Evolutionary conservation across 148 eudicot genomes (phyloP).

Genomic region (Spergularia marina): DNA sequence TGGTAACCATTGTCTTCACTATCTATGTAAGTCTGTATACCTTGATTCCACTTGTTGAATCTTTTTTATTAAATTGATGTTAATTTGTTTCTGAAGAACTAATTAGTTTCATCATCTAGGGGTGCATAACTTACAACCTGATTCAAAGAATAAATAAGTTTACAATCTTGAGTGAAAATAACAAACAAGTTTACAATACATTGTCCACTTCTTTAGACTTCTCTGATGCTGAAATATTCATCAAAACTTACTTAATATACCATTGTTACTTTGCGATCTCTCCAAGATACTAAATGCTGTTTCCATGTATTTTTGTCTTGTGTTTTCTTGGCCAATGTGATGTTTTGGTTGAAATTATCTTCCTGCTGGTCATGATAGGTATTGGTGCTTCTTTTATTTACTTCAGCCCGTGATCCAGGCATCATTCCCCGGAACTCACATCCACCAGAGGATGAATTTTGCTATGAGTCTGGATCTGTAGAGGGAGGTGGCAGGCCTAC

Average conservation of each 20-base stretch:
- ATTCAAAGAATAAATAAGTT: neutral
- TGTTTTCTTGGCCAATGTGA: constrained; percentile 5
- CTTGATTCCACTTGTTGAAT: neutral
- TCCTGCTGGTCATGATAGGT: constrained; percentile 35
- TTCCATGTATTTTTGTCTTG: neutral
- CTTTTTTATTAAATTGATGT: neutral
- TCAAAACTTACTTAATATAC: neutral
- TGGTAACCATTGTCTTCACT: constrained; percentile 50
- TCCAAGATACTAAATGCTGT: neutral
- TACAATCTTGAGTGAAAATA: neutral
- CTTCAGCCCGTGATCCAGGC: constrained; percentile 67
- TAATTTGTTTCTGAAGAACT: neutral
- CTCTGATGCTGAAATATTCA: neutral
- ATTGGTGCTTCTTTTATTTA: constrained; percentile 49
- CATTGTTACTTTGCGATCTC: neutral
- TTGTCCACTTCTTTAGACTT: neutral
- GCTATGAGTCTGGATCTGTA: constrained; percentile 39
- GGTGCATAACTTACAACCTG: neutral
- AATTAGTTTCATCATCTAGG: neutral
- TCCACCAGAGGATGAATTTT: constrained; percentile 59
- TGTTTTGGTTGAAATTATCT: constrained; percentile 21
- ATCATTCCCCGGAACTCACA: constrained; percentile 58
- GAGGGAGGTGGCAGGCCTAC: constrained; percentile 47
- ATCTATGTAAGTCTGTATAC: constrained; percentile 49
- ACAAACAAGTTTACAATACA: neutral